Conservation (phyloP, 768 basidiomycete species). For the Gymnopilus junonius region DNA sequence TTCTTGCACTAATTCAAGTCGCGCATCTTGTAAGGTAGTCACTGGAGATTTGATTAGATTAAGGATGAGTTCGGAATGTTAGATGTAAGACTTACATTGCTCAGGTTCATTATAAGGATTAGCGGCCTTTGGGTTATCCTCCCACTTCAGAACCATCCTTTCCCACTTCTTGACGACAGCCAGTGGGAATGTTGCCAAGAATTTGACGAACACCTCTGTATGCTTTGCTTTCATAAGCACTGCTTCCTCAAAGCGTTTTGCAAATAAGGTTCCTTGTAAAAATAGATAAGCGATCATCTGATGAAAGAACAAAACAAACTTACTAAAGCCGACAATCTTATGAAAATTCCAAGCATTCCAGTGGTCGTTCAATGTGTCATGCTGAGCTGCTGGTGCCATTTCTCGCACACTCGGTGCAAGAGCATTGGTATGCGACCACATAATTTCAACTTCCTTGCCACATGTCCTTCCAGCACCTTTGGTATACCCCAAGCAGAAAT, state of each 20-base stretch:
- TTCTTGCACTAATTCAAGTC: constrained; percentile 6
- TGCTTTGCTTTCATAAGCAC: constrained; percentile 5
- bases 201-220: not conserved
- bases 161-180: not conserved
- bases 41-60: not conserved
- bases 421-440: constrained; percentile 39
- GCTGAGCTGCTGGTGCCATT: constrained; percentile 37
- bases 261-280: not conserved
- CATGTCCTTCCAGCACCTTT: constrained; percentile 27
- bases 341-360: constrained; percentile 38
- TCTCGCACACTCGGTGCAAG: constrained; percentile 35
- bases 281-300: not conserved
- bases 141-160: constrained; percentile 8
- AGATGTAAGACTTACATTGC: not conserved
- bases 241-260: constrained; percentile 9
- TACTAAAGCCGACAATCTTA: constrained; percentile 27
- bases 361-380: constrained; percentile 41
- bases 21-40: constrained; percentile 17
- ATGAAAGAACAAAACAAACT: not conserved
- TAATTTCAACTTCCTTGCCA: constrained; percentile 40
- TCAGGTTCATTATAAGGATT: constrained; percentile 17
- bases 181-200: not conserved
- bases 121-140: not conserved
- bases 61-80: not conserved
- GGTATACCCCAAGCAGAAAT: constrained; percentile 34